phyloP scores from a whole-genome alignment of 495 filamentous ascomycete species.

The Podospora pseudopauciseta region DNA sequence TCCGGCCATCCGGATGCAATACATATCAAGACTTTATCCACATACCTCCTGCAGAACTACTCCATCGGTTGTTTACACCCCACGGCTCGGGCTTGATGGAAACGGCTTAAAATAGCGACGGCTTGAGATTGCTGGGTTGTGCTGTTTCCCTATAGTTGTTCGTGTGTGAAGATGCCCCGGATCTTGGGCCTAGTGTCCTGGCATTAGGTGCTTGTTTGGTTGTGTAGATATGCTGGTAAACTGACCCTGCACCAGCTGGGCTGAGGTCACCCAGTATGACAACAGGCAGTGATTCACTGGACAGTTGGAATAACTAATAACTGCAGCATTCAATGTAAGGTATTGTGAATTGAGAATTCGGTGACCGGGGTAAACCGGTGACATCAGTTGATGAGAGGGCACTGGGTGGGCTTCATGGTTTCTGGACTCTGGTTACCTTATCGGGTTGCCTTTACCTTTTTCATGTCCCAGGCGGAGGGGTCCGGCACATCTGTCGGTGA shows the following conservation, averaged over 20 bases:
- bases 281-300: too few species aligned
- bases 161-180: background rate
- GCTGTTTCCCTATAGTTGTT: background rate
- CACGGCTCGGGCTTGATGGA: conserved; percentile 8
- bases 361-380: too few species aligned
- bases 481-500: background rate
- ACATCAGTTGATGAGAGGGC: too few species aligned
- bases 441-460: background rate
- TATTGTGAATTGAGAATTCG: too few species aligned
- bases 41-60: background rate
- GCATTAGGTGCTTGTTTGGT: background rate
- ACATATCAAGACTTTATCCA: conserved; percentile 4
- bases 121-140: background rate
- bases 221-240: background rate
- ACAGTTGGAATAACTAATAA: too few species aligned
- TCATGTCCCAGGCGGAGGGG: conserved; percentile 1
- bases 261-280: too few species aligned
- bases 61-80: background rate
- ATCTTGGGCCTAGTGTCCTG: background rate
- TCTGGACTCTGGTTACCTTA: too few species aligned
- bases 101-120: conserved; percentile 7
- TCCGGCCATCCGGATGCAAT: background rate
- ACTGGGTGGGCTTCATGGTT: too few species aligned
- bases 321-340: too few species aligned
- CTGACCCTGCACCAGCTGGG: background rate